Evolutionary conservation across 805 yeast genomes (phyloP), one percentile per base, ranked within the genome.

Genomic region (Metschnikowia baotianmanensis): DNA sequence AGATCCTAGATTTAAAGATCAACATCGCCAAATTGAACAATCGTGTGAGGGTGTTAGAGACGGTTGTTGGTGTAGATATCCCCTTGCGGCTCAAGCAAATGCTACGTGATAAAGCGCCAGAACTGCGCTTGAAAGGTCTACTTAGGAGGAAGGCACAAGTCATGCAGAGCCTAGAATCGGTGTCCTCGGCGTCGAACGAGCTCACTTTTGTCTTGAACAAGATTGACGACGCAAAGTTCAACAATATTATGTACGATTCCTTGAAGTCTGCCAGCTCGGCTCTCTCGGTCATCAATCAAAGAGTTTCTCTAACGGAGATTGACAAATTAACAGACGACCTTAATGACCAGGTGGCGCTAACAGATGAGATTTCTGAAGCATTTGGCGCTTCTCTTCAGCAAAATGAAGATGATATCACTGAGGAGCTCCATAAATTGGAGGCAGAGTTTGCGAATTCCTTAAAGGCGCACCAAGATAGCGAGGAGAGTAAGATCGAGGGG

Each of bases 141-240:
- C 40, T 58, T 13, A 33, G 35, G 6, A 50, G 48, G 30, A 56
- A 51, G 22, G 46, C 48, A 16, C 41, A 42, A 4, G 36, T 52
- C 3, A 25, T 27, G 5, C 38, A 43, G 31, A 55, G 66, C 0
- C 46, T 59, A 13, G 52, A 51, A 2, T 51, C 40, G 20, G 49
- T 58, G 0, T 35, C 43, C 3, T 42, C 22, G 5, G 42, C 58
- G 3, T 49, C 51, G 15, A 36, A 39, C 13, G 62, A 65, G 31
- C 47, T 69, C 25, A 40, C 40, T 1, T 31, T 45, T 12, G 50
- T 67, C 2, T 36, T 67, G 23, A 35, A 47, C 19, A 65, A 65
- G 45, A 66, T 69, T 13, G 58, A 68, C 45, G 69, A 69, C 12
- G 65, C 72, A 2, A 53, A 52, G 21, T 40, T 57, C 13, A 68